These are phyloP conservation scores for Zanthoxylum bungeanum DNA, from an alignment of 345 rosid genomes.

Conservation along the genomic window DNA sequence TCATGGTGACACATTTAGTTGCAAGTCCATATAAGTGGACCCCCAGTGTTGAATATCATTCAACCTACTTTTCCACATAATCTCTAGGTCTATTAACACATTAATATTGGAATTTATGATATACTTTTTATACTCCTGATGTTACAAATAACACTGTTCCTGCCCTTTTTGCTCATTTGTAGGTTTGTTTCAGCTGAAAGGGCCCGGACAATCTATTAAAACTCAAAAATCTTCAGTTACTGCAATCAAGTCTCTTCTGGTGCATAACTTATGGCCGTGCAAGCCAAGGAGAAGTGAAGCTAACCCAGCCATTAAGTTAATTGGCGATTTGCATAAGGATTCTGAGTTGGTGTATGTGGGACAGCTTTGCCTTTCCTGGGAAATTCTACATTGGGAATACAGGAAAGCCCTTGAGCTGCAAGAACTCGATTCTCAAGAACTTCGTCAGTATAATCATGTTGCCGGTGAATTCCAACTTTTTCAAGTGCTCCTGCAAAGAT, in stretches of 20 bases:
- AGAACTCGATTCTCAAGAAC: constrained; percentile 30
- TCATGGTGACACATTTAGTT: constrained; percentile 11
- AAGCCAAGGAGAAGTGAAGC: constrained; percentile 33
- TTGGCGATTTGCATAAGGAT: constrained; percentile 47
- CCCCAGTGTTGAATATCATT: constrained; percentile 5
- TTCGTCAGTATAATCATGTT: constrained; percentile 55
- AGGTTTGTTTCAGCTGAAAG: constrained; percentile 65
- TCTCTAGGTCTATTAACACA: background rate
- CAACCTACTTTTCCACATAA: background rate
- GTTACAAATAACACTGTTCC: background rate
- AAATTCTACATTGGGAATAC: constrained; percentile 79
- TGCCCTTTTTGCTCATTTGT: background rate
- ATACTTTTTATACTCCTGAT: background rate
- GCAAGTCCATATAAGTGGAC: constrained; percentile 19
- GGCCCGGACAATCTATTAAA: constrained; percentile 19
- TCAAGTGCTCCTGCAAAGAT: too few species aligned
- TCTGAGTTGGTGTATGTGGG: constrained; percentile 79
- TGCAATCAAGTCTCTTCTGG: constrained; percentile 25
- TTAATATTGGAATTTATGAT: background rate
- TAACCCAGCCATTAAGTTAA: constrained; percentile 34
- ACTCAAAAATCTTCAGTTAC: constrained; percentile 18
- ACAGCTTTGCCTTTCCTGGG: constrained; percentile 87
- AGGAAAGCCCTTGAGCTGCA: constrained; percentile 45
- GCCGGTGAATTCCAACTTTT: constrained; percentile 79
- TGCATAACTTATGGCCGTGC: constrained; percentile 40